These are phyloP conservation scores for Diaporthe sp. DNA, from an alignment of 2,329 filamentous ascomycete genomes.

Conservation along the genomic window DNA sequence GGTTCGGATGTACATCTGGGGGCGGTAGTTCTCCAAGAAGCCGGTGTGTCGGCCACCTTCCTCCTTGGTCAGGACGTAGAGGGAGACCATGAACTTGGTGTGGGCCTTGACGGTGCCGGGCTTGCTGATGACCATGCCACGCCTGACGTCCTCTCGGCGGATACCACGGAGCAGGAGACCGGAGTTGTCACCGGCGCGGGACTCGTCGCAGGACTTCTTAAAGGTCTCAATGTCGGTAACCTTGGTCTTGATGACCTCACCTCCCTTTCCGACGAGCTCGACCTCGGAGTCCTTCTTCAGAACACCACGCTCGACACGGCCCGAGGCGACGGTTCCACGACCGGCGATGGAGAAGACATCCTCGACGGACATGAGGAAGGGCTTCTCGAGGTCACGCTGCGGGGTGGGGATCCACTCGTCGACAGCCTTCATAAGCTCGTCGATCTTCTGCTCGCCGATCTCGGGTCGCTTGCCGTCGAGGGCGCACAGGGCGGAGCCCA, in stretches of 20 bases:
- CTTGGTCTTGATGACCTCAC: constrained; percentile 92
- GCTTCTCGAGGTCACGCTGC: constrained; percentile 93
- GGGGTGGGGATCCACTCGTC: constrained; percentile 98
- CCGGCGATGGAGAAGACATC: constrained; percentile 91
- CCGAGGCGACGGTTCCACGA: constrained; percentile 95
- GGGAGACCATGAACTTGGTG: constrained; percentile 91
- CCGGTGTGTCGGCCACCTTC: constrained; percentile 97
- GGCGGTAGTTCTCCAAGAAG: constrained; percentile 96
- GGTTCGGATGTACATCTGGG: constrained; percentile 95
- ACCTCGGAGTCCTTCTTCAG: constrained; percentile 96
- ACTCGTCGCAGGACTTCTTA: constrained; percentile 99
- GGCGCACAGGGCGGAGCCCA: constrained; percentile 96
- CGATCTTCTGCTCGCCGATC: constrained; percentile 88
- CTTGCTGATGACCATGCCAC: constrained; percentile 92
- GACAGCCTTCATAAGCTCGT: constrained; percentile 89
- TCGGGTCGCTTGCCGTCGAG: constrained; percentile 88
- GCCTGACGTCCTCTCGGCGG: constrained; percentile 92
- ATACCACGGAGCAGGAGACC: constrained; percentile 95
- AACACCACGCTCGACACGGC: constrained; percentile 94
- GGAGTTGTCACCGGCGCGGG: constrained; percentile 96
- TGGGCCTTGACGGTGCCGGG: constrained; percentile 88
- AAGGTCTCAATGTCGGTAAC: constrained; percentile 99
- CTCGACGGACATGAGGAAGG: constrained; percentile 99
- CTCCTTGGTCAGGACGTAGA: constrained; percentile 98
- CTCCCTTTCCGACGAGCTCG: constrained; percentile 90